Evolutionary conservation across 164 flowering plant species (phyloP), one percentile per base, ranked within the genome.

Genomic region (Nymphaea colorata): DNA sequence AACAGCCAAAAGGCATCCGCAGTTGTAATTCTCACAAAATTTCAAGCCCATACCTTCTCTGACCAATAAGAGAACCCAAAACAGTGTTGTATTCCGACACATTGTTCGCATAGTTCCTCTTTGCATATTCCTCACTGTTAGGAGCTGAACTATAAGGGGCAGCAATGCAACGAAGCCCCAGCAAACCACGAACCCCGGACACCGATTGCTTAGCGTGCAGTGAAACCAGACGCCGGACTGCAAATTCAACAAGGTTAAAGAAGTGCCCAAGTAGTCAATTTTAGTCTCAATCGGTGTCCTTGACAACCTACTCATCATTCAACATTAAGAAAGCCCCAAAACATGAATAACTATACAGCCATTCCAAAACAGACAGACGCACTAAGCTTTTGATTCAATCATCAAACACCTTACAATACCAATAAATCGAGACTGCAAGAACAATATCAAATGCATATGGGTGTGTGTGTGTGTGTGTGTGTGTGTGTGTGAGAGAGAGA

Each of bases 41-140:
- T 8, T n/a, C 16, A n/a, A 2, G 41, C 3, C 41, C 6, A 2
- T 17, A 85, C 97, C 87, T 91, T 68, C 94, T 74, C 73, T 85
- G 87, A 55, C 83, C 6, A 69, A 85, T 70, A 71, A 91, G 74
- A 64, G 93, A 84, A n/a, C 61, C 66, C 42, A 93, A 41, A 41
- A 93, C 98, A 16, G 91, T 86, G 78, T 85, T 91, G 81, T 91
- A 93, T 76, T 89, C 97, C 11, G 93, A 70, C n/a, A 75, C 81
- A 77, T 93, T 86, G 68, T 69, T 78, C 36, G 98, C 96, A 70
- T 90, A 93, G 66, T 88, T 93, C 64, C 93, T 69, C 81, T 75
- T 88, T 3, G 78, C 72, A 67, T 85, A 86, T 8, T 77, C 87
- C 60, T 86, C 90, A 2, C 86, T 15, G 10, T 76, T 18, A 53